A percentile compares a stretch with the other conserved stretches of the same genome.
Evolutionary conservation across 2,329 filamentous ascomycete species (phyloP).

Genomic region (Thermochaetoides dissita): DNA sequence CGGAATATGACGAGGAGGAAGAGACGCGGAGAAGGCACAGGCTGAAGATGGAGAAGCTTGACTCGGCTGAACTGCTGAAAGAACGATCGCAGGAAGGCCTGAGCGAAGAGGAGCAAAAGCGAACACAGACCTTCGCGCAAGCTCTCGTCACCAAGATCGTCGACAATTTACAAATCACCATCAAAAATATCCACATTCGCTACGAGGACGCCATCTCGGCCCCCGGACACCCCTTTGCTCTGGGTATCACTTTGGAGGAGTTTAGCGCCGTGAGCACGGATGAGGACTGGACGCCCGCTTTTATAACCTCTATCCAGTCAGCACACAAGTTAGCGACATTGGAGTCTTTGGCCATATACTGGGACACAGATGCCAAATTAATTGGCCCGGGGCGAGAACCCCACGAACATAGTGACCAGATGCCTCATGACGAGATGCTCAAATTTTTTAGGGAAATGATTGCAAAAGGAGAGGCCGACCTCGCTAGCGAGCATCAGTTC

Average conservation of each 20-base stretch:
- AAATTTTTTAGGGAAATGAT: no score
- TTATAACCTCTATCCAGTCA: conserved; percentile 70
- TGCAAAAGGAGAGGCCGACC: conserved; percentile 21
- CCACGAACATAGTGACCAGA: conserved; percentile 43
- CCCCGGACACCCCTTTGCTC: conserved; percentile 85
- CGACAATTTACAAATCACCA: conserved; percentile 91
- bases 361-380: conserved; percentile 86
- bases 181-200: conserved; percentile 96
- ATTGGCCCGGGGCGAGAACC: conserved; percentile 70
- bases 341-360: conserved; percentile 84
- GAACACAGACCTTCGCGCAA: conserved; percentile 94
- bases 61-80: conserved; percentile 88
- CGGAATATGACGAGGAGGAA: conserved; percentile 83
- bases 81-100: conserved; percentile 86
- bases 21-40: conserved; percentile 74
- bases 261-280: conserved; percentile 96
- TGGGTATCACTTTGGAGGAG: conserved; percentile 84
- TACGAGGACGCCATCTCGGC: conserved; percentile 97
- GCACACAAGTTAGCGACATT: conserved; percentile 92
- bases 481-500: conserved; percentile 53
- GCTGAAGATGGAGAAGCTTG: conserved; percentile 98
- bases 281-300: conserved; percentile 86
- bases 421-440: conserved; percentile 65
- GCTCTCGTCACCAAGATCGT: conserved; percentile 93
- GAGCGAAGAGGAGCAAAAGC: conserved; percentile 88